phyloP scores from a whole-genome alignment of 78 protist genomes.

The Polysphondylium violaceum region DNA sequence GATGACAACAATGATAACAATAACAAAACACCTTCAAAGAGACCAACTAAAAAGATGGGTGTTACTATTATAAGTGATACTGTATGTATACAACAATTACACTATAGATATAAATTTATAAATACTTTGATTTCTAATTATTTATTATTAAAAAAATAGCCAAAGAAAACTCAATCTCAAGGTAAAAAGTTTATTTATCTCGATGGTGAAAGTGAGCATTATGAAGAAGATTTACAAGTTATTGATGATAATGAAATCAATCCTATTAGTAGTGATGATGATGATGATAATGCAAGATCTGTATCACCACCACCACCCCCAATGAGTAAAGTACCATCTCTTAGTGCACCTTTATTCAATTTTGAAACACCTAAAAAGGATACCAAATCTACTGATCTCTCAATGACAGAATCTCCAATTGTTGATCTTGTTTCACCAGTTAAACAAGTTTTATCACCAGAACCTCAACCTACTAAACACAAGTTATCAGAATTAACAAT shows the following conservation, averaged over 20 bases:
- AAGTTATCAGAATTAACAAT: not conserved
- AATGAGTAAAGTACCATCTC: not conserved
- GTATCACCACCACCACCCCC: not conserved
- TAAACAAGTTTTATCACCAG: no score
- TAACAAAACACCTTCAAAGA: constrained; percentile 7
- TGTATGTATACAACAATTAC: constrained; percentile 1
- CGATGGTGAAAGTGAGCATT: constrained; percentile 29
- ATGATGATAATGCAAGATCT: not conserved
- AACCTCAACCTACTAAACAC: not conserved
- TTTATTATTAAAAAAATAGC: constrained; percentile 1
- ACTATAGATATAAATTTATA: not conserved
- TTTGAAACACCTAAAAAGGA: not conserved
- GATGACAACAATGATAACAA: not conserved
- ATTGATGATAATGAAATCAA: not conserved
- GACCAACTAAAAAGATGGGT: constrained; percentile 55
- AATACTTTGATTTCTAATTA: not conserved
- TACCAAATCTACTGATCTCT: not conserved
- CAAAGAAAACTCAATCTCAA: constrained; percentile 32
- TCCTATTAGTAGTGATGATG: not conserved
- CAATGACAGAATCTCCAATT: no score
- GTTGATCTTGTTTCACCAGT: no score
- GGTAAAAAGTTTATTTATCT: constrained; percentile 7
- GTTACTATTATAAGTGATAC: constrained; percentile 23
- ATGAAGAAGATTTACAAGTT: constrained; percentile 29
- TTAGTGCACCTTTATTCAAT: not conserved